A percentile compares a stretch with the other conserved stretches of the same genome.
Conservation (phyloP, 2,329 filamentous ascomycete genomes). For the Exophiala dermatitidis region DNA sequence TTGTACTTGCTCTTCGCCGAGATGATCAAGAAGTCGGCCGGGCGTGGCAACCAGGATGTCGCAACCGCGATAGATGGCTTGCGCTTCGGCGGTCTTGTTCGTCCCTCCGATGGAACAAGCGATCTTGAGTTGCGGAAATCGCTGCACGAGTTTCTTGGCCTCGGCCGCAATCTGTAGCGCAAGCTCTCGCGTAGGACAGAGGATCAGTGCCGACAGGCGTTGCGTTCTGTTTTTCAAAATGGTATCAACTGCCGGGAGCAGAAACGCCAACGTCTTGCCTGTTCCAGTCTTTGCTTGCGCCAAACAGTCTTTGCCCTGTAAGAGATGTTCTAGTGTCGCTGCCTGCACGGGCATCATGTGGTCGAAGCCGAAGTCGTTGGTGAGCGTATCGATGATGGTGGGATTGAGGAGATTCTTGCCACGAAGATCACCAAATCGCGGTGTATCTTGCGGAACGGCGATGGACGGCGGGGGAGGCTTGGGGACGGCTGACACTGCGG, state of each 20-base stretch:
- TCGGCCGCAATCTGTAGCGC: conserved; percentile 73
- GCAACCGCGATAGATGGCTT: conserved; percentile 7
- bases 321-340: conserved; percentile 14
- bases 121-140: conserved; percentile 82
- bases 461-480: conserved; percentile 7
- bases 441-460: conserved; percentile 11
- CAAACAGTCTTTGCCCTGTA: conserved; percentile 47
- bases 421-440: conserved; percentile 13
- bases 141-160: conserved; percentile 44
- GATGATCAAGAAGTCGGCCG: conserved; percentile 74
- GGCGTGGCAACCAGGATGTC: conserved; percentile 77
- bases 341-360: conserved; percentile 18
- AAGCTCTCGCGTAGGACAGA: conserved; percentile 92
- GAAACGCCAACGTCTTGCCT: conserved; percentile 90
- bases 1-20: conserved; percentile 57
- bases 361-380: conserved; percentile 14
- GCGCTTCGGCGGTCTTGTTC: conserved; percentile 11
- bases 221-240: conserved; percentile 63
- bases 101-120: conserved; percentile 39
- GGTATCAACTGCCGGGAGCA: conserved; percentile 75
- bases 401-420: conserved; percentile 11
- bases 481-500: not conserved
- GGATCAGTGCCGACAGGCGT: conserved; percentile 59
- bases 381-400: conserved; percentile 12
- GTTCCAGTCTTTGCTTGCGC: conserved; percentile 96